These are phyloP conservation scores for Umbelopsis ramanniana DNA, from an alignment of 192 early-diverging fungal genomes.

Conservation along the genomic window DNA sequence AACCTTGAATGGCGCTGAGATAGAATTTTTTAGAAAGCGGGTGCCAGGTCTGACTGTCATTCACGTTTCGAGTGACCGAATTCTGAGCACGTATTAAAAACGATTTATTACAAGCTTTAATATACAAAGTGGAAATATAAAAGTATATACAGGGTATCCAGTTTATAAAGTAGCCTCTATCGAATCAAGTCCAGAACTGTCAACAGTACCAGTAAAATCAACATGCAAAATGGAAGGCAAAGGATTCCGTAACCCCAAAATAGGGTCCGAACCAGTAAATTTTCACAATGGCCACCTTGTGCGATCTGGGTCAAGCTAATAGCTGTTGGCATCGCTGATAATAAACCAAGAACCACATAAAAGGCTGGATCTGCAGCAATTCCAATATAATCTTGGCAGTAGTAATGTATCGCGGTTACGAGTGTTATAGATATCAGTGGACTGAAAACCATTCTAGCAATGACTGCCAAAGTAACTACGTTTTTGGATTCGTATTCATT, in stretches of 20 bases:
- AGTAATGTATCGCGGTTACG: slow-evolving; percentile 26
- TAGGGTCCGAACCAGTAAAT: slow-evolving; percentile 64
- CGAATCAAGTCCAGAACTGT: background rate
- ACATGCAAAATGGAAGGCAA: slow-evolving; percentile 39
- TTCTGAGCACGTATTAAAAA: background rate
- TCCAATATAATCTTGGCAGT: slow-evolving; percentile 32
- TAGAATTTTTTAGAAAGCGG: background rate
- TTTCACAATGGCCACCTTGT: slow-evolving; percentile 70
- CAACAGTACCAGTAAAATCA: background rate
- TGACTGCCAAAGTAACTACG: slow-evolving; percentile 31
- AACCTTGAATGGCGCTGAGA: background rate
- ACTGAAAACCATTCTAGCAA: slow-evolving; percentile 42
- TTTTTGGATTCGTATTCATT: slow-evolving; percentile 7
- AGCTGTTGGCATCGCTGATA: slow-evolving; percentile 69
- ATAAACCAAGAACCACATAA: slow-evolving; percentile 59
- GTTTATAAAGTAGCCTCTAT: background rate
- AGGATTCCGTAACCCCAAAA: slow-evolving; percentile 69
- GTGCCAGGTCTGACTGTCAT: background rate
- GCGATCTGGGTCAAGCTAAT: slow-evolving; percentile 73
- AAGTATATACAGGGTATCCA: background rate
- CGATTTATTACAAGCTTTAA: background rate
- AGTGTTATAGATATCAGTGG: slow-evolving; percentile 43
- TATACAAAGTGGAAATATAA: background rate
- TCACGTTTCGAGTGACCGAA: background rate
- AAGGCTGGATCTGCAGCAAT: slow-evolving; percentile 67